Evolutionary conservation across 2,329 filamentous ascomycete genomes (phyloP), one percentile per base, ranked within the genome.

Genomic region (Pseudocercospora eumusae): DNA sequence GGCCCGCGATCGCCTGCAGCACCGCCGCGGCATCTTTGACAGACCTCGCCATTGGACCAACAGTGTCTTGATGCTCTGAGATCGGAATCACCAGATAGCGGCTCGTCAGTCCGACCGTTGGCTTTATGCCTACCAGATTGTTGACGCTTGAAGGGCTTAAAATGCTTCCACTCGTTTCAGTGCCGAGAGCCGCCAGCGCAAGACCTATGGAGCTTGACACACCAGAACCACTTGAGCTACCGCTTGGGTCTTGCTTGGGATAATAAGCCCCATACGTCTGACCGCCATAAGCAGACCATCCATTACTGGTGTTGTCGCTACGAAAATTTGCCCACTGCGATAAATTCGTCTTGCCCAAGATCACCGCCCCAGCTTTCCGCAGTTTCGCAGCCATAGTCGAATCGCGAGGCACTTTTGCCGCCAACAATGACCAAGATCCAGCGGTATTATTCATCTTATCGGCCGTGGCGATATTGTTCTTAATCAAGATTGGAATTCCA

Each of bases 91-190:
- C 87, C 4, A 88, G 78, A 61, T 82, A 76, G 10, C 47, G 47
- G 7, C 84, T 86, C 0, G 84, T 88, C 2, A 89, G 77, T 0
- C 87, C 87, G 1, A 89, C 84, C 0, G 86, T 87, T 0, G 87
- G 85, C 70, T 87, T 88, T 71, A 91, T 86, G 1, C 86, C 87
- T 0, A 89, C 87, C 1, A 89, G 71, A 61, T 87, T 88, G 75
- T 84, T 88, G 5, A 75, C 66, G 27, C 79, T 69, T 18, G 76
- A 76, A 0, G 88, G 88, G 8, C 78, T 79, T 2, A 88, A 70
- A 57, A 91, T 88, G 23, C 47, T 52, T 52, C 47, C 31, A 21
- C 31, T 52, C 21, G 47, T 52, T 28, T 52, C 87, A 0, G 86
- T 84, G 7, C 87, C 87, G 2, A 90, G 71, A 3, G 82, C 69